Percentiles rank a stretch among this genome's conserved stretches.
Evolutionary conservation across 176 grass and related monocot species (phyloP).

Genomic region (Avena atlantica): DNA sequence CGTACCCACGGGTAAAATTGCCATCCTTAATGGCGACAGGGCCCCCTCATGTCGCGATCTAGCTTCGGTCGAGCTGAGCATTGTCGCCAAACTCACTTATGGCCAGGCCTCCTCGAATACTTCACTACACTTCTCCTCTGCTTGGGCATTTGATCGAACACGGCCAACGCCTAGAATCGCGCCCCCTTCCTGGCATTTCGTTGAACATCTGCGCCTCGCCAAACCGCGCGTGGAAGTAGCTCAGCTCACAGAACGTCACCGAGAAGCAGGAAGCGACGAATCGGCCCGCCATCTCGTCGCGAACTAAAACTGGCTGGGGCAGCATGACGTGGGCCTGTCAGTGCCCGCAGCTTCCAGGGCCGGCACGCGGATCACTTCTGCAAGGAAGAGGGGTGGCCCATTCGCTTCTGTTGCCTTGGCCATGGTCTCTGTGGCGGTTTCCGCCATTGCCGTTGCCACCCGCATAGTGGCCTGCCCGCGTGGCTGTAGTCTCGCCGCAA

Average conservation of each 20-base stretch:
- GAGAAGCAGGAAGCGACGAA: neutral
- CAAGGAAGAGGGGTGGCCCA: neutral
- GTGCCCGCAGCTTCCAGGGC: neutral
- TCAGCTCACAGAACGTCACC: neutral
- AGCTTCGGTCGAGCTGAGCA: neutral
- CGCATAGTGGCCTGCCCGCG: neutral
- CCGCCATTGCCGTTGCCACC: neutral
- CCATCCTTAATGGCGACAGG: too few species aligned
- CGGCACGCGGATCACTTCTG: neutral
- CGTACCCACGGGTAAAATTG: too few species aligned
- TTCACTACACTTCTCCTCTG: neutral
- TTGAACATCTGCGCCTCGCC: too few species aligned
- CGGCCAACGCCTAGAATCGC: neutral
- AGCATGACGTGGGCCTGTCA: neutral
- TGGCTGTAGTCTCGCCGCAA: neutral
- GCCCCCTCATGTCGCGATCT: neutral
- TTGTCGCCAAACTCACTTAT: neutral
- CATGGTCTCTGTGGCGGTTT: neutral
- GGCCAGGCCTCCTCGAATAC: neutral
- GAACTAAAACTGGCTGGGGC: neutral
- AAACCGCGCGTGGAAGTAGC: neutral
- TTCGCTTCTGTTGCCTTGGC: neutral
- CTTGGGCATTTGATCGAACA: neutral
- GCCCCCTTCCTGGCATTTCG: too few species aligned
- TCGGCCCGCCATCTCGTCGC: neutral